Percentiles rank a stretch among this genome's conserved stretches.
These are phyloP conservation scores for Tolypocladium endophyticum DNA, from an alignment of 2,329 filamentous ascomycete genomes.

Conservation along the genomic window DNA sequence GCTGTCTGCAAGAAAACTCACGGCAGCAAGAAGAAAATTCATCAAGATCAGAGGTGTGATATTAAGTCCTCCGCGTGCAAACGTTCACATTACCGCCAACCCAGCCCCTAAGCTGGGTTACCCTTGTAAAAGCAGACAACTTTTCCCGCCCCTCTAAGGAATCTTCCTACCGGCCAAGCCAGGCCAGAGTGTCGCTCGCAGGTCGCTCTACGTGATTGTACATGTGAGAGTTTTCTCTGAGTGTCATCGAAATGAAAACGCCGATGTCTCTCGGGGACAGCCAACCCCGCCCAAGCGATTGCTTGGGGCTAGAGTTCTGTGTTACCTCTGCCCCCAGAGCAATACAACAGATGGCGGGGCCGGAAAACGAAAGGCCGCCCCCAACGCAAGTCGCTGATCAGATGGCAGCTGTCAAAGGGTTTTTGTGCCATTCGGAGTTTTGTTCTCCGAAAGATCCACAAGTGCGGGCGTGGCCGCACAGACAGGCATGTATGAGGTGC, in stretches of 20 bases:
- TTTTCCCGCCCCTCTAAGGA: background rate
- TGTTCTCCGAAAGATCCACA: background rate
- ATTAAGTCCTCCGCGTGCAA: background rate
- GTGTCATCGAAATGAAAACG: background rate
- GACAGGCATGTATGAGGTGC: conserved; percentile 23
- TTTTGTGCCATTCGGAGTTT: background rate
- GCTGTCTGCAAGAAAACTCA: background rate
- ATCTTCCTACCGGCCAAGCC: background rate
- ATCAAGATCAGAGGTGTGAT: background rate
- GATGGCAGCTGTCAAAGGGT: background rate
- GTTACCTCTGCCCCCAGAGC: background rate
- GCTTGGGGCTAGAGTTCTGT: conserved; percentile 5
- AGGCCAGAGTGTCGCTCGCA: background rate
- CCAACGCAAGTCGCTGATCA: background rate
- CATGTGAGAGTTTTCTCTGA: background rate
- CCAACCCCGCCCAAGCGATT: background rate
- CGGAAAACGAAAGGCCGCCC: background rate
- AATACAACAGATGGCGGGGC: background rate
- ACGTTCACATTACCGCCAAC: background rate
- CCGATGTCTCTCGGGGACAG: background rate
- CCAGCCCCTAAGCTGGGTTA: background rate
- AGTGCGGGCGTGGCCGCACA: conserved; percentile 3
- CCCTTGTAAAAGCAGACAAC: background rate
- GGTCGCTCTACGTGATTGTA: background rate
- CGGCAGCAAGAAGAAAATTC: background rate